These are phyloP conservation scores for Kodamaea plutei DNA, from an alignment of 1,139 yeast species.

Conservation along the genomic window DNA sequence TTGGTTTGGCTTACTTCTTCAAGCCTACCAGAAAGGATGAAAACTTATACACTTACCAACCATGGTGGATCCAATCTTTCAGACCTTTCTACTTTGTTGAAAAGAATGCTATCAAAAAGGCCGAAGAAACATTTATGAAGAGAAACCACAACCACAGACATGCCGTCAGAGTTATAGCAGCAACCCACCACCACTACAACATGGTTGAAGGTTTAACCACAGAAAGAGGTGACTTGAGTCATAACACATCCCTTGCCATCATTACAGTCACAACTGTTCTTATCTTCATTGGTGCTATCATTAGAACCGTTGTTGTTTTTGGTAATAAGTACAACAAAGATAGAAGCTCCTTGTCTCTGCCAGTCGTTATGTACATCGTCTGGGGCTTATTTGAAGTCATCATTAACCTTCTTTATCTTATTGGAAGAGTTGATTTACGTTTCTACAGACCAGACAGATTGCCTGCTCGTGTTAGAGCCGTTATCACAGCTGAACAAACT, in stretches of 20 bases:
- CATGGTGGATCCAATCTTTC: conserved; percentile 47
- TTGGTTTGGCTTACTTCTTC: conserved; percentile 37
- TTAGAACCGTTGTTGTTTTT: conserved; percentile 32
- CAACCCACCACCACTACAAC: conserved; percentile 40
- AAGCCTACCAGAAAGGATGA: conserved; percentile 43
- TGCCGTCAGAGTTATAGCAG: conserved; percentile 43
- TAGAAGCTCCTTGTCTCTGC: conserved; percentile 20
- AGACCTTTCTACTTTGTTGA: conserved; percentile 40
- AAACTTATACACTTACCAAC: conserved; percentile 41
- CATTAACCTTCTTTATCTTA: conserved; percentile 32
- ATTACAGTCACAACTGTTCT: conserved; percentile 31
- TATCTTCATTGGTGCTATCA: conserved; percentile 29
- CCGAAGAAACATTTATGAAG: conserved; percentile 41
- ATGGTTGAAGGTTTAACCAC: conserved; percentile 41
- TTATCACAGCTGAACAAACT: conserved; percentile 41
- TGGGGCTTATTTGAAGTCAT: conserved; percentile 41
- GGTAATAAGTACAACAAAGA: conserved; percentile 21
- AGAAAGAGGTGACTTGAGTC: conserved; percentile 36
- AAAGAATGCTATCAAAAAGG: conserved; percentile 35
- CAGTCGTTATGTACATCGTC: conserved; percentile 31
- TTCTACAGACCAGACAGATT: conserved; percentile 45
- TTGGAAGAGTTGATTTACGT: conserved; percentile 45
- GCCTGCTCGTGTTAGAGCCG: conserved; percentile 34
- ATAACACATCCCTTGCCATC: conserved; percentile 32
- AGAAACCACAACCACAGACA: conserved; percentile 42